Evolutionary conservation across 2,329 filamentous ascomycete genomes (phyloP), one percentile per base, ranked within the genome.

Genomic region (Aspergillus novoparasiticus): DNA sequence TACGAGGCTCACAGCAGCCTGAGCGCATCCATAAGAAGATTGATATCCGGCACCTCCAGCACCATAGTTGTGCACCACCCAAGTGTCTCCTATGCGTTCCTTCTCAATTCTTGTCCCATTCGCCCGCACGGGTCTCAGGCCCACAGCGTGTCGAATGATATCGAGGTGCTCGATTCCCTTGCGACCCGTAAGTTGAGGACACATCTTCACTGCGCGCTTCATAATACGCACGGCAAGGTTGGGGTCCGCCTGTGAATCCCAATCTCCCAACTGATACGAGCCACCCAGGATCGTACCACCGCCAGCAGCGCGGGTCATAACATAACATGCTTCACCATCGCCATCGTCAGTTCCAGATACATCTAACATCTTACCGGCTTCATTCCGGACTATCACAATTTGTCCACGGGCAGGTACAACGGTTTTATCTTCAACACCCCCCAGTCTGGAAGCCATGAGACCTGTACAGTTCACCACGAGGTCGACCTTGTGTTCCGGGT

Each of bases 381-480:
- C 87, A 77, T 96, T 96, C 56, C 92, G 83, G 26, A 96, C 92
- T 0, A 96, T 74, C 0, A 95, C 90, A 10, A 91, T 87, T 78
- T 97, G 94, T 2, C 93, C 94, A 8, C 94, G 86, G 1, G 86
- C 89, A 0, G 94, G 93, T 53, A 87, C 83, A 65, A 97, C 84
- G 0, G 82, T 84, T 59, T 79, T 75, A 73, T 97, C 94, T 78
- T 87, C 83, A 0, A 97, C 93, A 43, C 94, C 94, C 6, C 91
- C 92, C 2, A 97, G 87, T 61, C 84, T 87, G 32, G 84, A 84
- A 0, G 92, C 88, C 23, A 89, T 84, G 12, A 97, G 80, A 0
- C 93, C 94, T 0, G 92, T 93, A 66, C 92, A 91, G 75, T 97
- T 97, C 68, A 98, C 80, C 1, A 97, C 80, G 1, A 96, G 75